Base-by-base conservation (phyloP, 768 basidiomycete genomes). In the Boletus sp. region DNA sequence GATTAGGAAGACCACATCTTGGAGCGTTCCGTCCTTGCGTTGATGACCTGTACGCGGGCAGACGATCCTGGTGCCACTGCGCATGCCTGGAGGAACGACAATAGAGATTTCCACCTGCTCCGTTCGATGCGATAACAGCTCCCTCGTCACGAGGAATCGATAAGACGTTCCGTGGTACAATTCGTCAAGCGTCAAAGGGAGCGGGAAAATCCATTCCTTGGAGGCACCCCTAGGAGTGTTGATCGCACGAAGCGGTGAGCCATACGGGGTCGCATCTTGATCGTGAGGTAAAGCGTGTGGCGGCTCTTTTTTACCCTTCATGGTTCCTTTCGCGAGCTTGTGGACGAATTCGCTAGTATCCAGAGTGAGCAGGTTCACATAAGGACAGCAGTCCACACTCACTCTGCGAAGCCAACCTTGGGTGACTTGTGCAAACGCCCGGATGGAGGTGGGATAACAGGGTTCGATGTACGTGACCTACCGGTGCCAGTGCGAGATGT, bases 1-100 rank as follows among this genome's bases (percentile, higher is more conserved):
- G 30, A 88, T 72, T 47, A 87, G 68, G 60, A 88, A 88, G 19
- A 83, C 79, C 49, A 88, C 77, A 51, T 88, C 84, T 60, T 88
- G 85, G 48, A 79, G 78, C 11, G 73, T 68, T 13, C 81, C 80
- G 52, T 79, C 77, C 56, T 74, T 73, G 52, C 79, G 74, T 60
- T 88, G 84, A 70, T 87, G 83, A n/a, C 87, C 87, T 8, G 81
- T 79, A n/a, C 78, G 75, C 35, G 79, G 77, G 55, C 84, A 86
- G 37, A 81, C 64, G 33, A 88, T 81, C 54, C 77, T 76, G 21
- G 83, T 84, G 8, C 84, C 84, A 27, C 73, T 71, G 47, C 78
- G 80, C 69, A 82, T 86, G 7, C 86, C 85, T 19, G 83, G 75
- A 55, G 83, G 79, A 40, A 89, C 74, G 47, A 80, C 77, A 52